Conservation (phyloP, 176 grass and related monocot genomes). For the Oryza australiensis region DNA sequence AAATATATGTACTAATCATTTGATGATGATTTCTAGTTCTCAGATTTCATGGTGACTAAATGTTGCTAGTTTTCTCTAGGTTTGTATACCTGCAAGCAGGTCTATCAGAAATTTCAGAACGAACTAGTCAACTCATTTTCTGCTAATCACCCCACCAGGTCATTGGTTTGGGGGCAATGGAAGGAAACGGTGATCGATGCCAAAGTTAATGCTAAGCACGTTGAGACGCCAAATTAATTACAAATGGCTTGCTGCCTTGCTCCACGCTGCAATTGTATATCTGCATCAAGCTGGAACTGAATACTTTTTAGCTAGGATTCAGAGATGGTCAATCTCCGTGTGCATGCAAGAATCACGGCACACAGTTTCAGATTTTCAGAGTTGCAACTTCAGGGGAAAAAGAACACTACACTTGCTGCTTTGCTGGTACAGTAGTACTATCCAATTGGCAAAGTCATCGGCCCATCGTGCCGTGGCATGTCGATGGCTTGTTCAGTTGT, state of each 20-base stretch:
- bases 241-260: too few relatives aligned
- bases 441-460: too few relatives aligned
- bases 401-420: too few relatives aligned
- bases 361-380: background rate
- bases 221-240: background rate
- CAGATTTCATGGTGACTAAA: background rate
- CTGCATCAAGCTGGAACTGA: background rate
- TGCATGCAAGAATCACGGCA: background rate
- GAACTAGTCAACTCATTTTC: background rate
- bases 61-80: too few relatives aligned
- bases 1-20: background rate
- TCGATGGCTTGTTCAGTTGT: too few relatives aligned
- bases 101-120: background rate
- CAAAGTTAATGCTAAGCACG: background rate
- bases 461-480: too few relatives aligned
- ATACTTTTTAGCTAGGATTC: background rate
- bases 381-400: background rate
- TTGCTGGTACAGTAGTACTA: too few relatives aligned
- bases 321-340: constrained; percentile 3
- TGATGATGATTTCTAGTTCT: background rate
- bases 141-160: background rate
- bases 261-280: background rate
- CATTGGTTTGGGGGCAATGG: background rate
- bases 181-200: background rate
- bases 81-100: background rate